A percentile compares a stretch with the other conserved stretches of the same genome.
Evolutionary conservation across 2,329 filamentous ascomycete genomes (phyloP).

Genomic region (Aspergillus latus): DNA sequence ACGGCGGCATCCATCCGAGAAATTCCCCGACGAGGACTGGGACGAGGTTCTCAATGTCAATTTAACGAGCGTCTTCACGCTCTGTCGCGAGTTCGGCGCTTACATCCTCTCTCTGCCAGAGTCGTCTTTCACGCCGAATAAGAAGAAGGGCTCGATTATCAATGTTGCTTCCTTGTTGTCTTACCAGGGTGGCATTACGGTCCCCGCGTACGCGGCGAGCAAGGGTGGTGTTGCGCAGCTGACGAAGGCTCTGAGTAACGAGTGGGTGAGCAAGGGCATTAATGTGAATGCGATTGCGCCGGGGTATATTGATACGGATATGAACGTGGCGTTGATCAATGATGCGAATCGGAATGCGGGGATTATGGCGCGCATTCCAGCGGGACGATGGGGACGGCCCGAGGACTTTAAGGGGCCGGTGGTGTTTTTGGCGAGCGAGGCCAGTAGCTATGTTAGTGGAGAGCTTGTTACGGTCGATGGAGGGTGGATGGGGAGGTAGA

Average conservation of each 20-base stretch:
- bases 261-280: constrained; percentile 78
- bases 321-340: constrained; percentile 80
- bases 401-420: constrained; percentile 86
- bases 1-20: constrained; percentile 69
- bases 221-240: constrained; percentile 85
- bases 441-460: constrained; percentile 78
- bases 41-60: constrained; percentile 84
- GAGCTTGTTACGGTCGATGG: constrained; percentile 83
- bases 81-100: constrained; percentile 39
- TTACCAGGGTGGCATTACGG: constrained; percentile 84
- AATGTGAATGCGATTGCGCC: constrained; percentile 59
- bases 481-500: constrained; percentile 84
- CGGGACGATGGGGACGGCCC: constrained; percentile 76
- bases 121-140: constrained; percentile 22
- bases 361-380: constrained; percentile 79
- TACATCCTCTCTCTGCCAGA: constrained; percentile 34
- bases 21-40: constrained; percentile 77
- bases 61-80: constrained; percentile 20
- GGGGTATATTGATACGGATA: constrained; percentile 82
- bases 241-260: constrained; percentile 81
- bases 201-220: constrained; percentile 81
- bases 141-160: constrained; percentile 57
- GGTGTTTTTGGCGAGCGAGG: constrained; percentile 73
- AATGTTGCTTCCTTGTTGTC: constrained; percentile 79
- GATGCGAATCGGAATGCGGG: constrained; percentile 68